These are phyloP conservation scores for Vaccinium macrocarpon DNA, from an alignment of 148 eudicot genomes.

Conservation along the genomic window DNA sequence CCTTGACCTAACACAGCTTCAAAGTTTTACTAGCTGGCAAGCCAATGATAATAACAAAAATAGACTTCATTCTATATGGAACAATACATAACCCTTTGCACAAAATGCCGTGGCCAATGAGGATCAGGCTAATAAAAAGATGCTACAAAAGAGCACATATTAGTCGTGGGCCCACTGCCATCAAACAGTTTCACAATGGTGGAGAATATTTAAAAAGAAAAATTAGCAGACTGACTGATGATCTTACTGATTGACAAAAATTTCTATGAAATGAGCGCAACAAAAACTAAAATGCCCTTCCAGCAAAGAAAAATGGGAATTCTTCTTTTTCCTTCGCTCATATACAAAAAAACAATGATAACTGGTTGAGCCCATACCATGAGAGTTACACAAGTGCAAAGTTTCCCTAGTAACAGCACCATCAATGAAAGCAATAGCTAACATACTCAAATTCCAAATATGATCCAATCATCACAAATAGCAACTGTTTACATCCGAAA, in stretches of 20 bases:
- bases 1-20: conserved; percentile 59
- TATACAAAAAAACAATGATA: not conserved
- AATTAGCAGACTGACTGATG: too few relatives aligned
- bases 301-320: not conserved
- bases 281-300: not conserved
- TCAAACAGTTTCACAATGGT: not conserved
- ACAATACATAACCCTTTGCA: not conserved
- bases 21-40: conserved; percentile 5
- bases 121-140: not conserved
- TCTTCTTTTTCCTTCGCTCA: not conserved
- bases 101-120: not conserved
- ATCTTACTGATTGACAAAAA: not conserved
- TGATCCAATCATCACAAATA: not conserved
- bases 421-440: not conserved
- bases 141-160: not conserved
- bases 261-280: not conserved
- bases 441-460: not conserved
- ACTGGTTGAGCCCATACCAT: not conserved
- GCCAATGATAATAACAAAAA: not conserved
- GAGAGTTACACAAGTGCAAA: not conserved
- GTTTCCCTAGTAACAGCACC: not conserved
- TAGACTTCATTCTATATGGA: not conserved
- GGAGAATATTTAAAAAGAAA: not conserved
- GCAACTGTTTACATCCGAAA: too few relatives aligned
- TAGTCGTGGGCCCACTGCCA: not conserved